Evolutionary conservation across 108 stramenopile genomes (phyloP), one percentile per base, ranked within the genome.

Genomic region (Fragilaria crotonensis): DNA sequence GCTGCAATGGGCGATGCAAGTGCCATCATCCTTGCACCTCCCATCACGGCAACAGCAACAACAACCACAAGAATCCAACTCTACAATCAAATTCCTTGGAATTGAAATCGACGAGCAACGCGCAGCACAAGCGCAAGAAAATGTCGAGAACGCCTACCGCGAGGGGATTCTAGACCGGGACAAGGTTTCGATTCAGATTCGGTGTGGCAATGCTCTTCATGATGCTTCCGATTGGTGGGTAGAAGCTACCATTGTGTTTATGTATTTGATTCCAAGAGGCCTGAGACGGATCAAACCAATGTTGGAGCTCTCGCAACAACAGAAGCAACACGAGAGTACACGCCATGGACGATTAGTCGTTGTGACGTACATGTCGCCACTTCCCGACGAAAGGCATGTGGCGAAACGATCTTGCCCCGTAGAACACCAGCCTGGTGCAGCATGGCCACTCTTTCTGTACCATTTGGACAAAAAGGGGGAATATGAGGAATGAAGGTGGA

Each of bases 201-300:
- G 58, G 25, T 84, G 83, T 55, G 68, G 25, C 4, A 93, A 93
- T 73, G 92, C 81, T 18, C 55, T 93, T 25, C n/a, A n/a, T n/a
- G 84, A 89, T 5, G 30, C 52, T 0, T 32, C 57, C 19, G 71
- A 81, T 45, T 28, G 67, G 11, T 77, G 65, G 9, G 30, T 33
- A 17, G 33, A 70, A 17, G 92, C 84, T 21, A 89, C 75, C 9
- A 72, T 85, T 11, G 33, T 87, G 3, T 93, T 90, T 59, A 48
- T 93, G 47, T 93, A 93, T 68, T 56, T 93, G 62, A 81, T 93
- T 51, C 92, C 92, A 28, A 50, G 84, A 67, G 92, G 92, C 14
- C 64, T 93, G 51, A 69, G 84, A 30, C 45, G 78, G 65, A 72
- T 93, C 29, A 68, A 71, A 7, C 79, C 81, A n/a, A 25, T 65